phyloP scores from a whole-genome alignment of 1,139 yeast species.

The Taphrina communis region DNA sequence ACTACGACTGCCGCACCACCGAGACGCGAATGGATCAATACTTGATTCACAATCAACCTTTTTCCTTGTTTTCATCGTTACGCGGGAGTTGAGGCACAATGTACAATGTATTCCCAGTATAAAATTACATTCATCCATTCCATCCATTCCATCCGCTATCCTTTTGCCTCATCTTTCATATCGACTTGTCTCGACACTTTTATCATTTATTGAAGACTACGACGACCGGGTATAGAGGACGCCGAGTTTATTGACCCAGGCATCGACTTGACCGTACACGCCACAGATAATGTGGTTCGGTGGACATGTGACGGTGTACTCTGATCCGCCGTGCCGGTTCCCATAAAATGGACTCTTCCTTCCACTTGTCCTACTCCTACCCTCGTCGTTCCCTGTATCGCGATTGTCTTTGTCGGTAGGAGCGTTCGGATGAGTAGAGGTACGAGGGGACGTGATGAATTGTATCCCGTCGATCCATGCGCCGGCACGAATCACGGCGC shows the following conservation, averaged over 20 bases:
- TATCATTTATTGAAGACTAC: too few relatives aligned
- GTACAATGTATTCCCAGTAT: too few relatives aligned
- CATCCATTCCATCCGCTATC: neutral
- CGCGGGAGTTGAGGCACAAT: too few relatives aligned
- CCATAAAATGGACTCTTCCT: constrained; percentile 39
- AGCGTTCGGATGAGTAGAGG: too few relatives aligned
- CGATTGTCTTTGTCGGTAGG: too few relatives aligned
- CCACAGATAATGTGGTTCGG: constrained; percentile 31
- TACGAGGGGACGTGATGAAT: constrained; percentile 52
- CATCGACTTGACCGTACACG: constrained; percentile 21
- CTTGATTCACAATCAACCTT: neutral
- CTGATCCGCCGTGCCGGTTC: constrained; percentile 14
- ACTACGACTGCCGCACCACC: neutral
- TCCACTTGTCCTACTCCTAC: constrained; percentile 52
- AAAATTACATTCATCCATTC: neutral
- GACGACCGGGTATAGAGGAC: constrained; percentile 13
- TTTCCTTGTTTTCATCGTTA: too few relatives aligned
- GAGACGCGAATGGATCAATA: constrained; percentile 20
- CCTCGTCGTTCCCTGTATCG: too few relatives aligned
- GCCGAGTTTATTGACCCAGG: constrained; percentile 21
- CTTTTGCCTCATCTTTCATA: neutral
- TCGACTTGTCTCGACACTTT: too few relatives aligned
- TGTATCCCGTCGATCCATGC: constrained; percentile 90
- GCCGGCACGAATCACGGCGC: constrained; percentile 73
- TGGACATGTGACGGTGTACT: constrained; percentile 13